Conservation (phyloP, 441 rosid species). For the Metrosideros polymorpha region DNA sequence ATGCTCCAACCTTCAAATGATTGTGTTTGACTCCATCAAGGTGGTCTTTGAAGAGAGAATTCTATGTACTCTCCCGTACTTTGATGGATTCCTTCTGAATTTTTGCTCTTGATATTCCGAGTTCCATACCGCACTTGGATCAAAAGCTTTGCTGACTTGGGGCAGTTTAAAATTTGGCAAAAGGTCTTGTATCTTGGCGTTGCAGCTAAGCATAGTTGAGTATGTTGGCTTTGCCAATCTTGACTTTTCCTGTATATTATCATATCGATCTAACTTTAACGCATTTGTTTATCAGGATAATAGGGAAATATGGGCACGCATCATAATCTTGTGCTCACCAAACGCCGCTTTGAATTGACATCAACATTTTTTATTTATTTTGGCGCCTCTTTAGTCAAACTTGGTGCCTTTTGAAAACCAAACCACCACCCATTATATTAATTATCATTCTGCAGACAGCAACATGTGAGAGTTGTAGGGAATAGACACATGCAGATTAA, state of each 20-base stretch:
- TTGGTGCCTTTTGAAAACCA: background rate
- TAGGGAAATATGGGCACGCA: background rate
- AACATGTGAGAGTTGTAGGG: background rate
- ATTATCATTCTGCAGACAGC: background rate
- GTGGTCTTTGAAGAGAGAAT: background rate
- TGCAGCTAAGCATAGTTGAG: background rate
- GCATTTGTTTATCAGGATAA: background rate
- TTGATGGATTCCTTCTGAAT: background rate
- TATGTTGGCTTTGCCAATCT: background rate
- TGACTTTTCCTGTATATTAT: background rate
- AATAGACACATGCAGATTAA: background rate
- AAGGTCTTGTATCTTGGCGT: background rate
- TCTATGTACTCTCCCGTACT: background rate
- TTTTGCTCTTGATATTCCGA: background rate
- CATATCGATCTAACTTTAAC: background rate
- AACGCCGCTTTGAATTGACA: background rate
- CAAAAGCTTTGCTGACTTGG: background rate
- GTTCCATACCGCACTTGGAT: background rate
- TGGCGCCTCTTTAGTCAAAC: background rate
- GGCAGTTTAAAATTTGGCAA: background rate
- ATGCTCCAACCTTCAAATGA: background rate
- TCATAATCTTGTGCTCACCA: background rate
- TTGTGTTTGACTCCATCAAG: background rate
- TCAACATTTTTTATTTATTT: background rate
- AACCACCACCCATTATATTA: background rate